Conservation (phyloP, 495 filamentous ascomycete species). For the Pyronema domesticum region DNA sequence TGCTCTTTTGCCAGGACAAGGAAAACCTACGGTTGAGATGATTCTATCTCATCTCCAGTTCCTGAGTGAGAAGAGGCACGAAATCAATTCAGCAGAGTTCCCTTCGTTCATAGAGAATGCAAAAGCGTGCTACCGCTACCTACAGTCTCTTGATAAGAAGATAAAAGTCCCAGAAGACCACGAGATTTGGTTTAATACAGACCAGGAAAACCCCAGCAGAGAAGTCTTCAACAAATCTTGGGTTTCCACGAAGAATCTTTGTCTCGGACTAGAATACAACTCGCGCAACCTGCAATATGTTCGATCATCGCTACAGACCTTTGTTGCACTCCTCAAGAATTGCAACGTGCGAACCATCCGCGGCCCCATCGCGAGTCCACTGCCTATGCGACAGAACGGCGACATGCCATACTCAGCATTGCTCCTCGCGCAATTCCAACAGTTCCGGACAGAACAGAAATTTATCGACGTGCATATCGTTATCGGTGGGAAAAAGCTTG, state of each 20-base stretch:
- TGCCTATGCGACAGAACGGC: not conserved
- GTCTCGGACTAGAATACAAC: conserved; percentile 7
- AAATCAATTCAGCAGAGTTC: conserved; percentile 7
- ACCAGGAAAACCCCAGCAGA: not conserved
- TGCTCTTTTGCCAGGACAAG: not conserved
- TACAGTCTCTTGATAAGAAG: conserved; percentile 4
- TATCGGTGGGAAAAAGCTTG: not conserved
- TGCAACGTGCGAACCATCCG: not conserved
- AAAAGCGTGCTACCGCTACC: conserved; percentile 10
- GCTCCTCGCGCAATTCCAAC: not conserved
- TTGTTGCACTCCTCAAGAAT: not conserved
- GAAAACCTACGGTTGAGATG: conserved; percentile 1
- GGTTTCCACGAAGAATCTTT: conserved; percentile 13
- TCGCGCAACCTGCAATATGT: conserved; percentile 2
- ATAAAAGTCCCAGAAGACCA: conserved; percentile 1
- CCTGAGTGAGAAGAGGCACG: conserved; percentile 7
- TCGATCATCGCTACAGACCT: not conserved
- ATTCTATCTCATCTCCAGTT: conserved; percentile 14
- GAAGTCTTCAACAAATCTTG: conserved; percentile 9
- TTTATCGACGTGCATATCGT: not conserved
- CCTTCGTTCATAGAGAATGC: conserved; percentile 5
- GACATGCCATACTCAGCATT: not conserved
- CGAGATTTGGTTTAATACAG: conserved; percentile 18
- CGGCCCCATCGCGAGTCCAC: not conserved
- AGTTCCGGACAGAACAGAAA: not conserved